phyloP scores from a whole-genome alignment of 306 rosid genomes.

The Castanea sativa region DNA sequence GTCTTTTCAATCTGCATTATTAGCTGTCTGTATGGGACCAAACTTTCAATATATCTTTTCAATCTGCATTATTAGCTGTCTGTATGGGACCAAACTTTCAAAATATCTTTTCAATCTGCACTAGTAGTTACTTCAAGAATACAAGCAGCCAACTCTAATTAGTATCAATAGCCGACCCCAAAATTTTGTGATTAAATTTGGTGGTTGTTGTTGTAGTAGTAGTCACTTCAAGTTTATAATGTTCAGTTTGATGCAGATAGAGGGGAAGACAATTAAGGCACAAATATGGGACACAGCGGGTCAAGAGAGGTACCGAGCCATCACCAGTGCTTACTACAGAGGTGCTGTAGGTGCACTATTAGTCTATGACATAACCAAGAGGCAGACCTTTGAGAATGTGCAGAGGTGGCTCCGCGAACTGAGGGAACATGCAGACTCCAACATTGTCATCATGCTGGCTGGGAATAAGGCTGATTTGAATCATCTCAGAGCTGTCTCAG shows the following conservation, averaged over 20 bases:
- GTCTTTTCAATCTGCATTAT: too few relatives aligned
- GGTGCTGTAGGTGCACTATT: slow-evolving; percentile 80
- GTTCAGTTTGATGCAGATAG: slow-evolving; percentile 43
- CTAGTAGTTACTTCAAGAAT: too few relatives aligned
- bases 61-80: too few relatives aligned
- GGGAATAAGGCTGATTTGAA: slow-evolving; percentile 71
- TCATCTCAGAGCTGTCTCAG: slow-evolving; percentile 58
- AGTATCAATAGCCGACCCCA: too few relatives aligned
- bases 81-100: too few relatives aligned
- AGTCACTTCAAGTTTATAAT: background rate
- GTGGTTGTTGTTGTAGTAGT: too few relatives aligned
- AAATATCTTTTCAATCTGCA: too few relatives aligned
- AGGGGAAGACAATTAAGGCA: slow-evolving; percentile 82
- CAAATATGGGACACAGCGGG: slow-evolving; percentile 97
- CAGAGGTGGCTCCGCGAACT: slow-evolving; percentile 77
- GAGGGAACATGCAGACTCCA: slow-evolving; percentile 77
- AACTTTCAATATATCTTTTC: too few relatives aligned
- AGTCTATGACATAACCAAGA: slow-evolving; percentile 76
- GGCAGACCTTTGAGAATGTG: slow-evolving; percentile 74
- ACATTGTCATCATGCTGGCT: slow-evolving; percentile 74
- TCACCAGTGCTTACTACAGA: slow-evolving; percentile 82
- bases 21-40: too few relatives aligned
- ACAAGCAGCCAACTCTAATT: too few relatives aligned
- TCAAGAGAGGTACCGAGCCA: slow-evolving; percentile 82
- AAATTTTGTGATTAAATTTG: too few relatives aligned